Conservation (phyloP, 805 yeast species). For the Kuraishia hungarica region DNA sequence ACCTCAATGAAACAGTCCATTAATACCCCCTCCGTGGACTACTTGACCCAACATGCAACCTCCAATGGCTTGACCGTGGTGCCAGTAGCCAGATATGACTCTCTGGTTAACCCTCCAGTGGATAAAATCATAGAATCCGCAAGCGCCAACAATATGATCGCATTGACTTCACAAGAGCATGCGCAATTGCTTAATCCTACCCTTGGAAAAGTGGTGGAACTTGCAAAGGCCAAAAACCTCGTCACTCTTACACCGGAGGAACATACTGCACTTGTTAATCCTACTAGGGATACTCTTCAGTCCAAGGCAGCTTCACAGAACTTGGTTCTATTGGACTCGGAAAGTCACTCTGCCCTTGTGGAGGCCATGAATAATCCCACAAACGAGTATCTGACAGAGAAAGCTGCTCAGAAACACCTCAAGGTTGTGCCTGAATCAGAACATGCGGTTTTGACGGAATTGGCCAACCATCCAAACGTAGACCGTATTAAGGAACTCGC, state of each 20-base stretch:
- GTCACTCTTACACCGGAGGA: neutral
- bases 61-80: constrained; percentile 8
- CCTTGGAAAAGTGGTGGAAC: neutral
- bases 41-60: constrained; percentile 11
- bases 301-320: constrained; percentile 2
- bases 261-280: neutral
- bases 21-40: constrained; percentile 14
- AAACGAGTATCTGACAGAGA: neutral
- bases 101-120: constrained; percentile 1
- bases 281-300: constrained; percentile 4
- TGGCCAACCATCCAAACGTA: neutral
- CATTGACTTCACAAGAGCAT: neutral
- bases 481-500: neutral
- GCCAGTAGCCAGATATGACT: neutral
- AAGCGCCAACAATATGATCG: constrained; percentile 1
- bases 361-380: neutral
- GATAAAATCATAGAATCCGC: constrained; percentile 7
- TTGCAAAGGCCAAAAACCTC: neutral
- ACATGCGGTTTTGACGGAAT: neutral
- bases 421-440: neutral
- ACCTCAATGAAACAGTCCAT: neutral
- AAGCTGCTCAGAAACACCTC: neutral
- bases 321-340: neutral
- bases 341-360: neutral
- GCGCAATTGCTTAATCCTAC: neutral